Conservation (phyloP, 2,329 filamentous ascomycete genomes). For the Phialophora chinensis region DNA sequence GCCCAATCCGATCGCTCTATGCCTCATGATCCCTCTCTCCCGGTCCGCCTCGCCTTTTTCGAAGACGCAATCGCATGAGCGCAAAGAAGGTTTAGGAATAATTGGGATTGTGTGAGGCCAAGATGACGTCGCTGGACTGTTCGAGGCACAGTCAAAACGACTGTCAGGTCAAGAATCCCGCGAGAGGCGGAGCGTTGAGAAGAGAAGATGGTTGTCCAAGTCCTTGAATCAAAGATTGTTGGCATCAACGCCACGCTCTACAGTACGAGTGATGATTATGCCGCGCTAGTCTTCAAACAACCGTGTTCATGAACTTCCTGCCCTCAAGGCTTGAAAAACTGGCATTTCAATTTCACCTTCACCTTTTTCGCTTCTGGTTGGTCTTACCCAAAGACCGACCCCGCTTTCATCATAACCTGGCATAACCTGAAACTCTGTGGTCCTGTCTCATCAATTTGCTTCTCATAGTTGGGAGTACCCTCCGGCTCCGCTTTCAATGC, state of each 20-base stretch:
- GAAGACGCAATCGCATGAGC: not conserved
- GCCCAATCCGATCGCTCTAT: not conserved
- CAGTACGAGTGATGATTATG: not conserved
- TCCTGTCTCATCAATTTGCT: not conserved
- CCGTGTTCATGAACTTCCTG: not conserved
- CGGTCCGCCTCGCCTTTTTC: not conserved
- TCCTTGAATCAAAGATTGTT: not conserved
- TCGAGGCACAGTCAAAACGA: not conserved
- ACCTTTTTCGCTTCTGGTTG: not conserved
- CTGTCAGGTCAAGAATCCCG: not conserved
- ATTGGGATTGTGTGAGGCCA: too few relatives aligned
- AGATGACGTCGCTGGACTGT: not conserved
- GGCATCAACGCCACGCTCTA: not conserved
- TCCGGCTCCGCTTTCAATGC: conserved; percentile 6
- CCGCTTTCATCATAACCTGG: not conserved
- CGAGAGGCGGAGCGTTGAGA: not conserved
- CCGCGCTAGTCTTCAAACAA: not conserved
- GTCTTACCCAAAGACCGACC: not conserved
- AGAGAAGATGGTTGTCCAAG: not conserved
- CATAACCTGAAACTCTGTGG: not conserved
- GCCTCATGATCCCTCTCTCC: not conserved
- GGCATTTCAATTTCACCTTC: not conserved
- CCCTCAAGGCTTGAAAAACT: not conserved
- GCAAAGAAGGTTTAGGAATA: not conserved
- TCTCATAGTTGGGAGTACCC: conserved; percentile 13